These are phyloP conservation scores for Aschersonia sp. DNA, from an alignment of 2,329 filamentous ascomycete species.

Conservation along the genomic window DNA sequence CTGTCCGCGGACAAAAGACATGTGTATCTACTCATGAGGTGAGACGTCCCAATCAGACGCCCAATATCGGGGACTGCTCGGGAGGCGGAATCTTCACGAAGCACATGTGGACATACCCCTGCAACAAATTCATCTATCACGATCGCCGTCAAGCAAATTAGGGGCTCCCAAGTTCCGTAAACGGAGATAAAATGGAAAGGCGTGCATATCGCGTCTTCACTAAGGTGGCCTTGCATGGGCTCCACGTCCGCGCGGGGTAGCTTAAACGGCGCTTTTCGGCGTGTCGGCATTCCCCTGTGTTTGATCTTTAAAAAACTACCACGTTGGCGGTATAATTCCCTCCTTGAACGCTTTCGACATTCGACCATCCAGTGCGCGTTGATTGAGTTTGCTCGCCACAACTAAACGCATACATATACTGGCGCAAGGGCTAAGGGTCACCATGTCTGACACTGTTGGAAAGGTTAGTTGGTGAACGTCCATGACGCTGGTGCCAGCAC, in stretches of 20 bases:
- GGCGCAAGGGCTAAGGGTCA: not conserved
- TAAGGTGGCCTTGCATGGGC: not conserved
- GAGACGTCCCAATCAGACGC: not conserved
- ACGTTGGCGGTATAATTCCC: not conserved
- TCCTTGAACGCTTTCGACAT: not conserved
- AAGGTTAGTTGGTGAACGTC: constrained; percentile 2
- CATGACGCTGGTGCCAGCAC: not conserved
- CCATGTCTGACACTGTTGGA: constrained; percentile 5
- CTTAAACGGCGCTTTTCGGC: constrained; percentile 1
- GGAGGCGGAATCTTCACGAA: not conserved
- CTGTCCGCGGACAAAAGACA: no score
- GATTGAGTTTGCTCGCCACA: no score
- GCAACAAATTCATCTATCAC: not conserved
- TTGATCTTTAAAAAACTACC: not conserved
- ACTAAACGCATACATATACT: no score
- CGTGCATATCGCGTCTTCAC: not conserved
- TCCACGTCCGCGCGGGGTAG: constrained; percentile 2
- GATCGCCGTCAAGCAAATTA: not conserved
- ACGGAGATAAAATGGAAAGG: not conserved
- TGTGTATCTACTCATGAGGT: no score
- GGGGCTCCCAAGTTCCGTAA: constrained; percentile 1
- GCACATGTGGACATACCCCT: not conserved
- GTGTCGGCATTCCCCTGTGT: constrained; percentile 1
- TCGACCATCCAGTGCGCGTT: no score
- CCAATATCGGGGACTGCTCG: constrained; percentile 2